Base-by-base conservation (phyloP, 2,329 filamentous ascomycete genomes). In the Dendryphion nanum region DNA sequence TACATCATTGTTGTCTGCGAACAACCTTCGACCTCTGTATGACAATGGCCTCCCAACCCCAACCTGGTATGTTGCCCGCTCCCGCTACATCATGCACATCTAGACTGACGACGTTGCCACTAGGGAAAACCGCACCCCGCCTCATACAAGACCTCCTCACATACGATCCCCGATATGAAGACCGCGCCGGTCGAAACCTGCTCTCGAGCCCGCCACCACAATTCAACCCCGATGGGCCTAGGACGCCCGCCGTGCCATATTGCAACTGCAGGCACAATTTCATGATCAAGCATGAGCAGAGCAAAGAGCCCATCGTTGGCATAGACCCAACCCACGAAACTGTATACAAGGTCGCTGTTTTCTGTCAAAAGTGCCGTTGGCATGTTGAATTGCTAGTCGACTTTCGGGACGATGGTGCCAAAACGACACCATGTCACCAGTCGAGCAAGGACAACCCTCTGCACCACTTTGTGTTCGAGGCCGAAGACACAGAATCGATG, bases 331-430 rank as follows among this genome's bases (percentile, higher is more conserved):
- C 64, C 41, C 47, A 48, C 20, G 42, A 59, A 5, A 71, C 72
- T 3, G 56, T 70, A 32, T 81, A 77, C 56, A 79, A 74, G 48
- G 69, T 83, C 18, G 76, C 81, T 13, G 73, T 80, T 3, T 73
- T 80, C 47, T 87, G 83, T 61, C 64, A 71, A 39, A 71, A 69
- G 42, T 87, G 83, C 57, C 76, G 79, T 35, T 72, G 73, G 53
- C 82, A 86, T 61, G 66, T 85, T 30, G 73, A 81, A 47, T 57
- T 86, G 16, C 65, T 67, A 8, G 70, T 83, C 21, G 72, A 76
- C 42, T 79, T 77, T 48, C 67, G 66, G 18, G 51, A 54, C 10
- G 57, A 67, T n/a, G 59, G 56, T 32, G 61, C 61, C 20, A 61
- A 55, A 34, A 55, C 57, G 29, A 40, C 44, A 19, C 64, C 71